A percentile compares a stretch with the other conserved stretches of the same genome.
Conservation (phyloP, 2,329 filamentous ascomycete genomes). For the Neonectria ditissima region DNA sequence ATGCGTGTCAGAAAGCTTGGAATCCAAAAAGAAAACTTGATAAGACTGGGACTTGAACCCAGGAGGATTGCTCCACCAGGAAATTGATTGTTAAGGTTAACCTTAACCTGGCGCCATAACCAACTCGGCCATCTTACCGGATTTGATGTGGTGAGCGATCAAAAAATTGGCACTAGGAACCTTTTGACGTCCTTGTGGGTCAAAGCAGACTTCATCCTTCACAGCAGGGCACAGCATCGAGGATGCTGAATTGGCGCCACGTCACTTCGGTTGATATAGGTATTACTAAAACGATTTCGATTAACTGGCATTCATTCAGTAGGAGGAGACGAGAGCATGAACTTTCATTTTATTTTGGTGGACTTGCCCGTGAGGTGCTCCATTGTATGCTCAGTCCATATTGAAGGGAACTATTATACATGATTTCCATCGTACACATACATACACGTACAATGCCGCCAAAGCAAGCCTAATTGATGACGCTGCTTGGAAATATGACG, state of each 20-base stretch:
- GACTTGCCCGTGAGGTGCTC: background rate
- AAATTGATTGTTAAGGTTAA: constrained; percentile 28
- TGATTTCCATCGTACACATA: background rate
- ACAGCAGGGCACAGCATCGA: no score
- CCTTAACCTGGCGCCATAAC: constrained; percentile 32
- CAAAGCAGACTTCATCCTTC: background rate
- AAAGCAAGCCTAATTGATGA: background rate
- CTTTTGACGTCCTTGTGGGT: background rate
- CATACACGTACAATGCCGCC: background rate
- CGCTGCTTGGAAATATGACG: background rate
- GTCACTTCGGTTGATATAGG: no score
- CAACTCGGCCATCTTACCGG: constrained; percentile 30
- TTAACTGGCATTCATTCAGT: no score
- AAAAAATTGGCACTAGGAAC: background rate
- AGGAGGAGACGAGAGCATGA: background rate
- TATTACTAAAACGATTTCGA: no score
- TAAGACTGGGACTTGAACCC: constrained; percentile 30
- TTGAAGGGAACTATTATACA: constrained; percentile 13
- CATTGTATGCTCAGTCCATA: background rate
- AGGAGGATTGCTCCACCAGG: constrained; percentile 32
- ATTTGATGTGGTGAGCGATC: background rate
- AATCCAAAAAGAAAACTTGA: constrained; percentile 4
- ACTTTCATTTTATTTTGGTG: background rate
- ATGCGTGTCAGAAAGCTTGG: background rate
- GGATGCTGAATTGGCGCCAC: no score